A percentile compares a stretch with the other conserved stretches of the same genome.
phyloP scores from a whole-genome alignment of 1,284 basidiomycete species.

The Apiotrichum montevideense region DNA sequence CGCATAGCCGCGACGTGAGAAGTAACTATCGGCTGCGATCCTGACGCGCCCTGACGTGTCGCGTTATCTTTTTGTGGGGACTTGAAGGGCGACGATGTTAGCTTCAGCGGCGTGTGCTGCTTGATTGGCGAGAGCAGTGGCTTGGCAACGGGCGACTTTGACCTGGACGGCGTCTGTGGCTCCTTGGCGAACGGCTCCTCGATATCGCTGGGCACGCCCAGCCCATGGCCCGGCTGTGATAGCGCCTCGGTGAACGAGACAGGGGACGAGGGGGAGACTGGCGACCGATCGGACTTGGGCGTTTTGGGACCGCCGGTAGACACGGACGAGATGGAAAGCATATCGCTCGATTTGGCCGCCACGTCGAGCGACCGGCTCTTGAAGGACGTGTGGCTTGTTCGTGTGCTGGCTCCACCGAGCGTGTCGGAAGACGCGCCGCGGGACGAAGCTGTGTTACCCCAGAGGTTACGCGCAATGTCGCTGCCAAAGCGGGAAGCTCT shows the following conservation, averaged over 20 bases:
- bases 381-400: conserved; percentile 18
- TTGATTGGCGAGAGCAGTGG: neutral
- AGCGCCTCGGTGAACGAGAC: neutral
- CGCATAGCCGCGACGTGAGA: conserved; percentile 20
- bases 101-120: neutral
- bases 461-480: conserved; percentile 55
- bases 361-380: conserved; percentile 29
- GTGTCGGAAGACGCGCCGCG: conserved; percentile 22
- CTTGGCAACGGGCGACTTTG: neutral
- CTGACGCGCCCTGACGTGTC: neutral
- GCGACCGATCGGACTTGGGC: neutral
- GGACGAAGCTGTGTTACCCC: conserved; percentile 35
- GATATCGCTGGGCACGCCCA: too few relatives aligned
- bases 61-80: neutral
- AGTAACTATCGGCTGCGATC: conserved; percentile 1
- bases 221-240: neutral
- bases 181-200: neutral
- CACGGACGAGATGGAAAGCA: conserved; percentile 12
- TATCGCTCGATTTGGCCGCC: conserved; percentile 8
- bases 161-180: neutral
- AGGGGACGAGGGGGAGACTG: neutral
- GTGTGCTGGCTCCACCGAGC: conserved; percentile 28
- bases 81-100: neutral
- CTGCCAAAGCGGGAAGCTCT: conserved; percentile 6
- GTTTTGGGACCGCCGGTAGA: conserved; percentile 8